phyloP scores from a whole-genome alignment of 1,284 basidiomycete species.

The Irpex lacteus region DNA sequence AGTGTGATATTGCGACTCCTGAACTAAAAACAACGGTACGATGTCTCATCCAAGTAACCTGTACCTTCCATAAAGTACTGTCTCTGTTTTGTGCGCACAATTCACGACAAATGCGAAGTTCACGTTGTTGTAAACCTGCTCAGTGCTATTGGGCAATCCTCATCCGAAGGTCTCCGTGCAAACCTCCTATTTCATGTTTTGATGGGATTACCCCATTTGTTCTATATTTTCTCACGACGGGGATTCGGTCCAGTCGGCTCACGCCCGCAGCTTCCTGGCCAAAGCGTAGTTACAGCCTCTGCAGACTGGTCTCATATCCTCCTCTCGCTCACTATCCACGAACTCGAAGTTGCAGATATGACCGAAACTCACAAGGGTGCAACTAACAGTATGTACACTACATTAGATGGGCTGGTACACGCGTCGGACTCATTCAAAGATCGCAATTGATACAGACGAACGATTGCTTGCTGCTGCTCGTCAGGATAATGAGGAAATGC shows the following conservation, averaged over 20 bases:
- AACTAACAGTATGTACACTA: conserved; percentile 35
- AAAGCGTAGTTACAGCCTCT: not conserved
- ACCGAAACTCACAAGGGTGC: conserved; percentile 29
- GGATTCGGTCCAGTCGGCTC: not conserved
- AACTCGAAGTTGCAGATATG: not conserved
- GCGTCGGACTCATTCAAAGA: conserved; percentile 2
- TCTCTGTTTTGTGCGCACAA: no score
- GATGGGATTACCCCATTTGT: not conserved
- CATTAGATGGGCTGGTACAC: no score
- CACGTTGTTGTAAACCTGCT: not conserved
- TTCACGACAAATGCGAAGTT: not conserved
- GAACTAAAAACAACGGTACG: no score
- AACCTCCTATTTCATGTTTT: conserved; percentile 5
- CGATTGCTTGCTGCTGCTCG: conserved; percentile 74
- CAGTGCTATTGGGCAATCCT: not conserved
- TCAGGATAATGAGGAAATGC: conserved; percentile 68
- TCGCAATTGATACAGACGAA: conserved; percentile 50
- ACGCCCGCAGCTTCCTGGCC: not conserved
- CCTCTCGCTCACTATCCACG: not conserved
- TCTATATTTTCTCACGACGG: not conserved
- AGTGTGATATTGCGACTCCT: not conserved
- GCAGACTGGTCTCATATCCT: no score
- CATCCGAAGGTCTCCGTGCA: not conserved
- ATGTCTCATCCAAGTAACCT: no score
- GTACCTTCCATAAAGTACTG: no score